Base-by-base conservation (phyloP, 2,329 filamentous ascomycete species). In the Pyrenophora graminea region DNA sequence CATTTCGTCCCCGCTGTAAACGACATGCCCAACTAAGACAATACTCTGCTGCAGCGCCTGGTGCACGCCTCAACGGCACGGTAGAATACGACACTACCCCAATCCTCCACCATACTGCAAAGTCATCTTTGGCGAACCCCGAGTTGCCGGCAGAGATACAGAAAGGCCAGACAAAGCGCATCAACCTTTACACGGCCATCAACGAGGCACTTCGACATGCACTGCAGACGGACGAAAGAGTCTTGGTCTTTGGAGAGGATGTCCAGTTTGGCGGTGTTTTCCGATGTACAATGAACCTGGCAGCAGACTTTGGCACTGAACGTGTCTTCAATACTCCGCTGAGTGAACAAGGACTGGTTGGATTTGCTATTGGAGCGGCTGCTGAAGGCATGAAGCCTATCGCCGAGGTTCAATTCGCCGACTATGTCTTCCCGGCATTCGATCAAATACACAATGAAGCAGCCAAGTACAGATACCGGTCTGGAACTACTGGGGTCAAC, bases 181-280 rank as follows among this genome's bases (percentile, higher is more conserved):
- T 95, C 82, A 97, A 97, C 75, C 82, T 97, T 32, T 97, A 94
- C 77, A 91, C 96, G 72, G 88, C 94, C 43, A 86, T 99, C 78
- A 97, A 97, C 71, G 86, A 93, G 59, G 92, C 93, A 9, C 81
- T 99, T 18, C 84, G 89, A 18, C 89, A 88, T 52, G 90, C 93
- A 19, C 81, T 99, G 23, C 84, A 88, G 13, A 84, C 87, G 31
- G 92, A 97, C 64, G 90, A 96, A 58, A 86, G 87, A 15, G 91
- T 96, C 18, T 78, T 97, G 49, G 82, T 99, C 8, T 99, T 99
- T 66, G 94, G 94, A 36, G 94, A 99, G 74, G 94, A 99, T 70
- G 91, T 99, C 6, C 90, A 94, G 12, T 99, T 99, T 64, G 94
- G 94, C 36, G 94, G 94, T 46, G 94, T 99, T 13, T 99, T 99